These are phyloP conservation scores for Thecaphora thlaspeos DNA, from an alignment of 1,284 basidiomycete genomes.

Conservation along the genomic window DNA sequence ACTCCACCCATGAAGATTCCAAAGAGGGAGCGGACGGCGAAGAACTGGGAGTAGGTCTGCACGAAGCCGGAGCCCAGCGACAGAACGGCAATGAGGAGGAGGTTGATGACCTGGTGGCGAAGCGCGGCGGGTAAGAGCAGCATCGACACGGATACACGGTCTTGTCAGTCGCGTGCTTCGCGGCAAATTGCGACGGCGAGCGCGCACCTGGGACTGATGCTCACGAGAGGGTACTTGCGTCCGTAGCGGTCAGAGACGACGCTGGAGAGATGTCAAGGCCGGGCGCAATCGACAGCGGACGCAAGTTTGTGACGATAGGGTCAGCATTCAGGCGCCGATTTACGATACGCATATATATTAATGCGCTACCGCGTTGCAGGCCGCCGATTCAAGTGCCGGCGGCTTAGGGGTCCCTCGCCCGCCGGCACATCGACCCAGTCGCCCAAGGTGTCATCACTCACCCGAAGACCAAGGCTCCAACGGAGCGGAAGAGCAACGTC, in stretches of 20 bases:
- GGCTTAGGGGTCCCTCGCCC: no score
- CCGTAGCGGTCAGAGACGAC: slow-evolving; percentile 68
- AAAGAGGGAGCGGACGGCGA: slow-evolving; percentile 60
- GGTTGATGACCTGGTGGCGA: slow-evolving; percentile 63
- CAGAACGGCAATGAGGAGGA: slow-evolving; percentile 61
- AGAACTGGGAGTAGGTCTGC: slow-evolving; percentile 61
- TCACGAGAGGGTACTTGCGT: slow-evolving; percentile 81
- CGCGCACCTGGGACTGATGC: no score
- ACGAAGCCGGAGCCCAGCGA: slow-evolving; percentile 70
- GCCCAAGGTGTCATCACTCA: slow-evolving; percentile 6
- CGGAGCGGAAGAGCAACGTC: slow-evolving; percentile 83
- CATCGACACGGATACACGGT: no score
- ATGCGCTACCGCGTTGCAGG: no score
- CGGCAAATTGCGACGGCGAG: no score
- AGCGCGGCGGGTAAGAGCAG: no score
- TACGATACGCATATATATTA: no score
- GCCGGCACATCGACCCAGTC: no score
- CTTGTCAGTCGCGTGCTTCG: no score
- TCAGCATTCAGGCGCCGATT: no score
- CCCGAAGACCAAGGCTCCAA: slow-evolving; percentile 79
- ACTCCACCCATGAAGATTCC: slow-evolving; percentile 67
- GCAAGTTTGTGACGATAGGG: no score
- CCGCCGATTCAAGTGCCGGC: no score
- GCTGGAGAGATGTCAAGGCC: background rate
- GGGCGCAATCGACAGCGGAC: background rate